Conservation (phyloP, 805 yeast species). For the Wickerhamiella domercqiae region DNA sequence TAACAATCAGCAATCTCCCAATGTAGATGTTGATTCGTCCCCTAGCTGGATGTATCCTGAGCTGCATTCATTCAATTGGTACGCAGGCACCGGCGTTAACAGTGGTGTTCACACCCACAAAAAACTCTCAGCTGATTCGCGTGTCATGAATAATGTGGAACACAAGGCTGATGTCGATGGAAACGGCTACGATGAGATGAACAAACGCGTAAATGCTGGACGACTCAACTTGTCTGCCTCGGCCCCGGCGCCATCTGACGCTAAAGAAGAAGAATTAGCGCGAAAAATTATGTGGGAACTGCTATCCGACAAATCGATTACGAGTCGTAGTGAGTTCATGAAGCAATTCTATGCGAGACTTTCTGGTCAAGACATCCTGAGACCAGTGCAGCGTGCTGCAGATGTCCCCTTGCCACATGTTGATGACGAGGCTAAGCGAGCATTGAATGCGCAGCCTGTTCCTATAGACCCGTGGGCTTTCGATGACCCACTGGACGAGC, state of each 20-base stretch:
- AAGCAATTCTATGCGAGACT: slow-evolving; percentile 17
- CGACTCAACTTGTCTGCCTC: slow-evolving; percentile 32
- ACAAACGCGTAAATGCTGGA: slow-evolving; percentile 19
- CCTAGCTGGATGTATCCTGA: slow-evolving; percentile 19
- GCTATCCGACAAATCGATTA: slow-evolving; percentile 9
- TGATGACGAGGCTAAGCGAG: slow-evolving; percentile 16
- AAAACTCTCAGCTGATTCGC: slow-evolving; percentile 62
- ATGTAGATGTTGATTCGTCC: slow-evolving; percentile 2
- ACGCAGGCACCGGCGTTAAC: slow-evolving; percentile 73
- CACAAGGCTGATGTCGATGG: slow-evolving; percentile 70
- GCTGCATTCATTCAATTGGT: slow-evolving; percentile 51
- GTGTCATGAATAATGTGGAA: slow-evolving; percentile 50
- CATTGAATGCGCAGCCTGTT: slow-evolving; percentile 24
- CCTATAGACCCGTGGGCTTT: slow-evolving; percentile 77
- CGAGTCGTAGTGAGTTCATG: slow-evolving; percentile 20
- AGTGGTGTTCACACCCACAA: slow-evolving; percentile 73
- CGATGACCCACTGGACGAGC: slow-evolving; percentile 71
- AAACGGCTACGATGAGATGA: slow-evolving; percentile 51
- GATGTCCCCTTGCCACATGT: slow-evolving; percentile 14
- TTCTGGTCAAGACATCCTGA: slow-evolving; percentile 10
- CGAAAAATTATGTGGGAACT: slow-evolving; percentile 11
- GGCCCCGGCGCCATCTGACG: slow-evolving; percentile 21
- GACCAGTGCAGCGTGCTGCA: slow-evolving; percentile 11
- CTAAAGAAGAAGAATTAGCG: slow-evolving; percentile 21
- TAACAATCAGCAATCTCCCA: background rate